These are phyloP conservation scores for Auricularia auricula-judae DNA, from an alignment of 768 basidiomycete species.

Conservation along the genomic window DNA sequence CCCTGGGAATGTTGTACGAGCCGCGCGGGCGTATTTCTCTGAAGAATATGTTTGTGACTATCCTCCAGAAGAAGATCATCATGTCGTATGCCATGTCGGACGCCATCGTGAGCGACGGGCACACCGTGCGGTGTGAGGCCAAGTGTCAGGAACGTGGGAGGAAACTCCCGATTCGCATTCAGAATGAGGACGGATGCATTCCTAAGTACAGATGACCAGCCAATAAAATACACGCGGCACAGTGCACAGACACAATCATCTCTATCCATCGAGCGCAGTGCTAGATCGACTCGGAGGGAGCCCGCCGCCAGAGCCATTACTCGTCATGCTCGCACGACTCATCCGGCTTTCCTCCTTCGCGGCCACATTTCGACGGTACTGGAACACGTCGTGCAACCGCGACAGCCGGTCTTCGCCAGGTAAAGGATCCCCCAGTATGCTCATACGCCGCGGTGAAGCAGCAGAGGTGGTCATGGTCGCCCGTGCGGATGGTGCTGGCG, in stretches of 20 bases:
- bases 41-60: slow-evolving; percentile 81
- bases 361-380: slow-evolving; percentile 33
- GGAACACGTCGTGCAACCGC: slow-evolving; percentile 69
- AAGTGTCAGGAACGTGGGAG: not conserved
- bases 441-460: slow-evolving; percentile 20
- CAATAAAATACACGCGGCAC: not conserved
- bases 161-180: not conserved
- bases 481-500: slow-evolving; percentile 13
- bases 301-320: slow-evolving; percentile 25
- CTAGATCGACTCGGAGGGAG: not conserved
- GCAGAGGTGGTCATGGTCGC: slow-evolving; percentile 19
- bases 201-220: not conserved
- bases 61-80: slow-evolving; percentile 73
- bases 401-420: slow-evolving; percentile 56
- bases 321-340: slow-evolving; percentile 43
- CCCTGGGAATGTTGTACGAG: slow-evolving; percentile 84
- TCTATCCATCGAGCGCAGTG: not conserved
- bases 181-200: too few relatives aligned
- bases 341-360: not conserved
- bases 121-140: not conserved
- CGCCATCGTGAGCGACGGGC: not conserved
- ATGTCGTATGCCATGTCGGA: slow-evolving; percentile 47
- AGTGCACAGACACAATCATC: not conserved
- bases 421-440: slow-evolving; percentile 16
- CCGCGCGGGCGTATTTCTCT: slow-evolving; percentile 89